Evolutionary conservation across 352 stramenopile species (phyloP), one percentile per base, ranked within the genome.

Genomic region (Pythium brachiatum): DNA sequence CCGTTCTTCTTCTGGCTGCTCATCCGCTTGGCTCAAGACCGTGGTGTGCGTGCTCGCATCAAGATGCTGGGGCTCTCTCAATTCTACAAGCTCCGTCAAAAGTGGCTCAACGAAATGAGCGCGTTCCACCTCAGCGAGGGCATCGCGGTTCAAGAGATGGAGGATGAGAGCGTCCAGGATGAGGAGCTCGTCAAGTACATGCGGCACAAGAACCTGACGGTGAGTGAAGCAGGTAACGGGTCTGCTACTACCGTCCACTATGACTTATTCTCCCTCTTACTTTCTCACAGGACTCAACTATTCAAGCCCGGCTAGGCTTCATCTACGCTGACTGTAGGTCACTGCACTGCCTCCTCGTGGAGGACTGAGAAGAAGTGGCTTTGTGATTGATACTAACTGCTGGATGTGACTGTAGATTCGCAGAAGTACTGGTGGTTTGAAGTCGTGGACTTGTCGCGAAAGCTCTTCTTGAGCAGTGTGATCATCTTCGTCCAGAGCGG

Each of bases 381-480:
- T 11, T 8, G 38, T 23, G 4, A 6, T 9, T 0, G 38, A 23
- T 8, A 21, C n/a, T 48, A 21, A 48, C 41, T 2, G 3, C 7
- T 48, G 36, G 66, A 4, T 64, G 11, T 43, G 5, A 46, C 7
- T 58, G 47, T 53, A 92, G 82, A 92, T 68, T 74, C 71, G 0
- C 63, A 81, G 29, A 57, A 75, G 25, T 90, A 84, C 44, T 92
- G 83, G 83, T 92, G 83, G 83, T 92, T 90, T 64, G 83, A 92
- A 66, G 83, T 89, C 25, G 69, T 92, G 29, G 83, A 92, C 62
- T 68, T 92, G 15, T 86, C 82, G 16, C 73, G 83, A 31, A 92
- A 92, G 62, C 73, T 92, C 23, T 89, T 90, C 53, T 47, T 92
- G 36, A 90, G 78, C 41, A 73, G 76, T 31, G 75, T 92, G 34